Evolutionary conservation across 306 rosid genomes (phyloP).

Genomic region (Bauhinia variegata): DNA sequence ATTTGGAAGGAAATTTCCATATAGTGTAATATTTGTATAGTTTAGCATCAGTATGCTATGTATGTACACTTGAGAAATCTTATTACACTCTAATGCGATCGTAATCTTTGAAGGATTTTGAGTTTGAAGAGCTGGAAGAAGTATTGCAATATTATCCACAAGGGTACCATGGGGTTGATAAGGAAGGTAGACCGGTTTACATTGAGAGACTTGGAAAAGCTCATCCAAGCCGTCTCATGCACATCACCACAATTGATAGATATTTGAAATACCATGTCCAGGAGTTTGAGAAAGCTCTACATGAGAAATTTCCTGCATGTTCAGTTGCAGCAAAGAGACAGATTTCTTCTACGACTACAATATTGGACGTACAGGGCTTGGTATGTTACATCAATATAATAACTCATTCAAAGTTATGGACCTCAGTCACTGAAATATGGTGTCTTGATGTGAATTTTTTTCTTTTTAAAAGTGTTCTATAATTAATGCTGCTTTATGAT

Average conservation of each 20-base stretch:
- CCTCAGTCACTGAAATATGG: conserved; percentile 11
- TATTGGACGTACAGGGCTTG: conserved; percentile 96
- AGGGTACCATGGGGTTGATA: conserved; percentile 96
- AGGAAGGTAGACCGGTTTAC: conserved; percentile 96
- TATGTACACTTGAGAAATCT: conserved; percentile 13
- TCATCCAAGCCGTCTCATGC: conserved; percentile 88
- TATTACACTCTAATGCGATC: conserved; percentile 37
- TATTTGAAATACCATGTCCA: conserved; percentile 92
- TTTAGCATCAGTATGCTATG: conserved; percentile 21
- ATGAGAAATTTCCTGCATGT: conserved; percentile 93
- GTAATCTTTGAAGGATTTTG: conserved; percentile 70
- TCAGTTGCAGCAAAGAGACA: conserved; percentile 85
- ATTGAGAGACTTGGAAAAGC: conserved; percentile 95
- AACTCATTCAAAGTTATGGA: conserved; percentile 5
- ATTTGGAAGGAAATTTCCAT: not conserved
- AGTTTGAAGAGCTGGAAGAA: conserved; percentile 88
- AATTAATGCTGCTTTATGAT: conserved; percentile 9
- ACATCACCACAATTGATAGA: conserved; percentile 78
- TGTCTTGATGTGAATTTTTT: conserved; percentile 17
- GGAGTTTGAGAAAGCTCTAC: conserved; percentile 88
- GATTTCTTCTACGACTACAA: conserved; percentile 84
- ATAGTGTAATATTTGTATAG: not conserved
- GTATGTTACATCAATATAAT: conserved; percentile 49
- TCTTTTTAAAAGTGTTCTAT: not conserved
- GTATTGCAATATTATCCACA: conserved; percentile 95